Evolutionary conservation across 257 asterid species (phyloP).

Genomic region (Penstemon barbatus): DNA sequence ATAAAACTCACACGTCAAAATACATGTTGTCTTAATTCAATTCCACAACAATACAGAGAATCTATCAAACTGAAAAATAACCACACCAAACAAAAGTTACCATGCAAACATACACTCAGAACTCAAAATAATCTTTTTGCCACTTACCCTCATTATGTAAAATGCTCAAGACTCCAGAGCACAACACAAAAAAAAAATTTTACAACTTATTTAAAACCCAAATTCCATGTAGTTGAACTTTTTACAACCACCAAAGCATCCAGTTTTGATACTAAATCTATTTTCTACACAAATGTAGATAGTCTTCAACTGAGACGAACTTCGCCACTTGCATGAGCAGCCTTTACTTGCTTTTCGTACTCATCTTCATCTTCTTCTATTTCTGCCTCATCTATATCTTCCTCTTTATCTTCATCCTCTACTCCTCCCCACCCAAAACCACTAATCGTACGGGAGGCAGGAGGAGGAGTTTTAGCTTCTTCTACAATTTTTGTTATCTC

Average conservation of each 20-base stretch:
- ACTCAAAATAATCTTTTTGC: not conserved
- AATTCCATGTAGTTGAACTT: not conserved
- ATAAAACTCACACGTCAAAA: conserved; percentile 18
- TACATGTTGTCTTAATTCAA: conserved; percentile 16
- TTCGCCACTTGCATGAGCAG: conserved; percentile 76
- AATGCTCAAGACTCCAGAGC: conserved; percentile 23
- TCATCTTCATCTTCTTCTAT: conserved; percentile 62
- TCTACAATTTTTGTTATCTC: conserved; percentile 73
- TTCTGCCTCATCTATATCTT: conserved; percentile 45
- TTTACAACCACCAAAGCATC: conserved; percentile 22
- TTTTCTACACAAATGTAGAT: not conserved
- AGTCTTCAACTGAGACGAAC: conserved; percentile 45
- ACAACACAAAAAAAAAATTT: conserved; percentile 24
- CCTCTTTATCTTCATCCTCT: conserved; percentile 56
- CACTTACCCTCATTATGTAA: not conserved
- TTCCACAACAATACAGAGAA: too few relatives aligned
- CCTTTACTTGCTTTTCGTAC: conserved; percentile 74
- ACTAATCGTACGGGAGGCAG: conserved; percentile 56
- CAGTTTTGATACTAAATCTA: not conserved
- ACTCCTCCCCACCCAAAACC: conserved; percentile 76
- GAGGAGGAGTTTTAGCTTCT: conserved; percentile 68
- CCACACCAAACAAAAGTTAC: conserved; percentile 24
- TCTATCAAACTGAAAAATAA: conserved; percentile 20
- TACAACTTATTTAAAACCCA: conserved; percentile 22
- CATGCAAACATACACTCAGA: not conserved